Base-by-base conservation (phyloP, 345 rosid species). In the Salix arbutifolia region DNA sequence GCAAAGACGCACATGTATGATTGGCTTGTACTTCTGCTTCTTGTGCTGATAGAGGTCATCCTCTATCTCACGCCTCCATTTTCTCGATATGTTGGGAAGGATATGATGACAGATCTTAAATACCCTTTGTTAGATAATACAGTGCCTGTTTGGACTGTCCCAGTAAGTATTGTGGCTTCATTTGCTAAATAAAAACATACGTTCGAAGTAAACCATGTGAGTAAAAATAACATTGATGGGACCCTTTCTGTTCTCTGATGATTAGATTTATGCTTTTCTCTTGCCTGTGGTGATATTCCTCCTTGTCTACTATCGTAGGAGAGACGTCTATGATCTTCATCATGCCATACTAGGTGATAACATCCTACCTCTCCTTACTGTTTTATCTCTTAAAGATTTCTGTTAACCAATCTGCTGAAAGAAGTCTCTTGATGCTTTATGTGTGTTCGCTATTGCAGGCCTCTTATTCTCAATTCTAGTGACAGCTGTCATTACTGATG, bases 311-410 rank as follows among this genome's bases (percentile, higher is more conserved):
- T 69, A 77, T 64, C 83, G 88, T 33, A 86, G 92, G 89, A 88
- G 91, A 79, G 94, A 91, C 80, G 85, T 95, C 42, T 93, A 95
- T 74, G 99, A 95, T 89, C 92, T 93, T 75, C 99, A 95, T 84
- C 94, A 95, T 61, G 94, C 94, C 26, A 81, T 86, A 68, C 84
- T 95, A 76, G 97, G 97, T 89, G 65, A 87, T 83, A 37, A 77
- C 44, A 33, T 69, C 52, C 42, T 69, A 10, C 61, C 3, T 19
- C 58, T 35, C 65, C 48, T 25, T 9, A 3, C n/a, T 69, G 26
- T 68, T 67, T 64, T n/a, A 52, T 76, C 44, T 30, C 5, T n/a
- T 46, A 65, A 50, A 10, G 10, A 53, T 82, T 64, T 33, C 69
- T 58, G 52, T 28, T 13, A 72, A 7, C 73, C 30, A 40, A 12